Conservation (phyloP, 2,329 filamentous ascomycete species). For the Pseudocercospora eumusae region DNA sequence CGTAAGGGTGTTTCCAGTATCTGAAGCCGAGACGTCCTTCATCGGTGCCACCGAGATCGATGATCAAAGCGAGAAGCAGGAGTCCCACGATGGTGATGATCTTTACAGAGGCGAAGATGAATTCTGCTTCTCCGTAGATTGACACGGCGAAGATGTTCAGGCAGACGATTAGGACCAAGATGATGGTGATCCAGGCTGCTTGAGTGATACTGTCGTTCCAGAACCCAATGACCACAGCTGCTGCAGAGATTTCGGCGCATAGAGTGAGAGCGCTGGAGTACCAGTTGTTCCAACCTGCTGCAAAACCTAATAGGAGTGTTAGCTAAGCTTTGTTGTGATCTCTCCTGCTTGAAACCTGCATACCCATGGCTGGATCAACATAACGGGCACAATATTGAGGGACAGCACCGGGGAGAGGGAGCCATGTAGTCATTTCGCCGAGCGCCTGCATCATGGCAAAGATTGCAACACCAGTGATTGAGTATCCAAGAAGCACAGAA, state of each 20-base stretch:
- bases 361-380: conserved; percentile 35
- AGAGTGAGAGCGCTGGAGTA: conserved; percentile 46
- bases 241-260: conserved; percentile 64
- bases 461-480: conserved; percentile 40
- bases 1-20: conserved; percentile 68
- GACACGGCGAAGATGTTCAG: conserved; percentile 60
- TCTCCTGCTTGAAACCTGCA: not conserved
- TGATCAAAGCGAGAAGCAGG: conserved; percentile 50
- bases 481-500: conserved; percentile 39
- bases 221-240: conserved; percentile 64
- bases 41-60: conserved; percentile 63
- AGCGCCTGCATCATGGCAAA: conserved; percentile 46
- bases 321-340: not conserved
- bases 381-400: conserved; percentile 42
- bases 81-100: conserved; percentile 52
- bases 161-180: conserved; percentile 62
- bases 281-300: conserved; percentile 46
- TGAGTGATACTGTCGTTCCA: conserved; percentile 48
- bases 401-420: conserved; percentile 40
- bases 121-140: conserved; percentile 55
- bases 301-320: not conserved
- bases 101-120: conserved; percentile 56
- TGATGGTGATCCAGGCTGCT: conserved; percentile 54
- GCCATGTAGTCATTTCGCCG: conserved; percentile 47
- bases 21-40: conserved; percentile 63